phyloP scores from a whole-genome alignment of 495 filamentous ascomycete genomes.

The Immersiella caudata region DNA sequence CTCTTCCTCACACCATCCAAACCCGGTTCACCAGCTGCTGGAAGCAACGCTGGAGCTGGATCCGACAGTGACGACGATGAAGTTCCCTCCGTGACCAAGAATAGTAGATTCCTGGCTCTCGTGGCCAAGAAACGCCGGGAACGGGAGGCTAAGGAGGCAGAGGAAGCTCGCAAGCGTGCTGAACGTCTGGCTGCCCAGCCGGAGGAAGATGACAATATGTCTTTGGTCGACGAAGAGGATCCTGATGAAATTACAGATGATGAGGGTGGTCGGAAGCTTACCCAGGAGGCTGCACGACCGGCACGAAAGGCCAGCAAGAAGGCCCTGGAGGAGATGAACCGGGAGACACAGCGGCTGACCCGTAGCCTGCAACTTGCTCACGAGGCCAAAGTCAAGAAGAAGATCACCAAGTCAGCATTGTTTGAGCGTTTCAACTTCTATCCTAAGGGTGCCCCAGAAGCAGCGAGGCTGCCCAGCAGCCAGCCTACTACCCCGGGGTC shows the following conservation, averaged over 20 bases:
- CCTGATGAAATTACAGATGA: constrained; percentile 58
- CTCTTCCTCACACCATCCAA: constrained; percentile 50
- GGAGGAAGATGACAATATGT: constrained; percentile 37
- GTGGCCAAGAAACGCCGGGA: constrained; percentile 72
- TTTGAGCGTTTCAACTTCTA: constrained; percentile 83
- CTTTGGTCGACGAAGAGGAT: constrained; percentile 49
- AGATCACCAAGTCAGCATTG: constrained; percentile 80
- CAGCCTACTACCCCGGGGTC: constrained; percentile 44
- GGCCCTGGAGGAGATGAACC: constrained; percentile 90
- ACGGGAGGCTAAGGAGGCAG: constrained; percentile 64
- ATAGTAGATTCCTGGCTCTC: constrained; percentile 65
- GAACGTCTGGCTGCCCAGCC: constrained; percentile 46
- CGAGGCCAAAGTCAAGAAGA: constrained; percentile 87
- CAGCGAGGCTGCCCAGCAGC: constrained; percentile 51
- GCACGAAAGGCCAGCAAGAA: constrained; percentile 91
- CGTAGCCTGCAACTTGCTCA: constrained; percentile 91
- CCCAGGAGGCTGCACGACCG: constrained; percentile 55
- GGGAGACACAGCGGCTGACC: constrained; percentile 88
- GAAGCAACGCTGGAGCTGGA: constrained; percentile 12
- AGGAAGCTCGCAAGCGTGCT: constrained; percentile 52
- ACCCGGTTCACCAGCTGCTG: constrained; percentile 15
- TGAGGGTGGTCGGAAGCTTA: constrained; percentile 59
- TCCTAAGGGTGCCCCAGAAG: constrained; percentile 40
- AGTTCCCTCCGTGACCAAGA: constrained; percentile 43
- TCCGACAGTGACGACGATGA: constrained; percentile 49